phyloP scores from a whole-genome alignment of 441 rosid genomes.

The Adansonia grandidieri region DNA sequence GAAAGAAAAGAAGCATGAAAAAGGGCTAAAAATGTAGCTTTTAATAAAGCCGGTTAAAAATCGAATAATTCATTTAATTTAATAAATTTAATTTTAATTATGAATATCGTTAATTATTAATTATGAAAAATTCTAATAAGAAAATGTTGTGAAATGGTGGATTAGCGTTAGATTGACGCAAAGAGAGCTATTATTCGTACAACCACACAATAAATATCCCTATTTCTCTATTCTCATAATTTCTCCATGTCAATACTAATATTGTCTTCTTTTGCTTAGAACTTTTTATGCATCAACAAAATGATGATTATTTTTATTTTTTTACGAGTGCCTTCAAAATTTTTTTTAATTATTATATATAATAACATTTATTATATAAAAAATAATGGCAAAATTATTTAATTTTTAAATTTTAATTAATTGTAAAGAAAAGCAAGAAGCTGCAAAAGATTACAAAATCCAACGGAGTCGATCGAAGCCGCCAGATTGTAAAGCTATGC shows the following conservation, averaged over 20 bases:
- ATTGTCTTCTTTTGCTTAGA: no score
- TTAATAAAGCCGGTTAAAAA: no score
- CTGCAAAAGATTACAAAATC: background rate
- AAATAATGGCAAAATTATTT: background rate
- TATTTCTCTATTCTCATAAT: no score
- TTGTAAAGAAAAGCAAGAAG: background rate
- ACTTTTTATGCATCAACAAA: no score
- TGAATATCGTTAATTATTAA: background rate
- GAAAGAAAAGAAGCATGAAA: background rate
- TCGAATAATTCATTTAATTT: no score
- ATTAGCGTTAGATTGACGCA: slow-evolving; percentile 36
- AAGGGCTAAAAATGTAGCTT: no score
- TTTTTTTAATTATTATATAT: no score
- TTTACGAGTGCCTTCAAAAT: no score
- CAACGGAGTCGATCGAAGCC: slow-evolving; percentile 24
- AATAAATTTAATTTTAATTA: no score
- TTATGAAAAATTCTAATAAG: background rate
- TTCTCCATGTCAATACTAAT: background rate
- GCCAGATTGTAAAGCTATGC: background rate
- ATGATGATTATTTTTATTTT: no score
- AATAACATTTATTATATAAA: background rate
- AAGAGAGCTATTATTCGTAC: background rate
- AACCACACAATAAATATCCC: no score
- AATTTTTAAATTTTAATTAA: no score
- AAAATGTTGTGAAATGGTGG: background rate